Conservation (phyloP, 108 stramenopile species). For the Cyclotella atomus region DNA sequence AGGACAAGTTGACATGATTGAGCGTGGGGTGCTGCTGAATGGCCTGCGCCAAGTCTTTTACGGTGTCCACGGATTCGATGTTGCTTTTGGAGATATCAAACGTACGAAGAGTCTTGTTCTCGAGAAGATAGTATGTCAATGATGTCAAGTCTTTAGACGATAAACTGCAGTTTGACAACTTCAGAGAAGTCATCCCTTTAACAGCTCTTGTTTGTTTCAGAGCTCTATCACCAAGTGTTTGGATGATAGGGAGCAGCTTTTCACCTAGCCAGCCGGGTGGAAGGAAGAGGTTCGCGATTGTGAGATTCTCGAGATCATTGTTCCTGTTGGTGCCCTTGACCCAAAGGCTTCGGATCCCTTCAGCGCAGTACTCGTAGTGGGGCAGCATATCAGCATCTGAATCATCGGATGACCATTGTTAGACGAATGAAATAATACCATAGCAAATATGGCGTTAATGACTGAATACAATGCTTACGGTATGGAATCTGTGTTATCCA, state of each 20-base stretch:
- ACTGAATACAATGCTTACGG: not conserved
- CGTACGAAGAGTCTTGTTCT: constrained; percentile 4
- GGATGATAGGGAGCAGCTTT: not conserved
- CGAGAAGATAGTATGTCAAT: not conserved
- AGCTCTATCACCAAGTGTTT: not conserved
- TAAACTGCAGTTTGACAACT: constrained; percentile 15
- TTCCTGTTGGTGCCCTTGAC: no score
- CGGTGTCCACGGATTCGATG: constrained; percentile 5
- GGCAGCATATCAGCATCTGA: not conserved
- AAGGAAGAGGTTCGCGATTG: not conserved
- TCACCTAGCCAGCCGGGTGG: not conserved
- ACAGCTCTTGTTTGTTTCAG: not conserved
- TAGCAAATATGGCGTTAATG: no score
- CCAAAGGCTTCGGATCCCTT: no score
- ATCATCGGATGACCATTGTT: not conserved
- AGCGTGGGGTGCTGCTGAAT: constrained; percentile 8
- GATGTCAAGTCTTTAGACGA: not conserved
- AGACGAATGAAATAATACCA: not conserved
- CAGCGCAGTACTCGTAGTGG: not conserved
- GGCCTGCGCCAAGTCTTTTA: constrained; percentile 8
- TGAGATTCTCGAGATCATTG: not conserved
- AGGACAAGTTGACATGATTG: constrained; percentile 8
- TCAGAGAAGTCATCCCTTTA: not conserved
- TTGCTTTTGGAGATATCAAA: constrained; percentile 21
- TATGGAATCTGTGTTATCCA: not conserved